A percentile compares a stretch with the other conserved stretches of the same genome.
Evolutionary conservation across 768 basidiomycete species (phyloP).

Genomic region (Pholiota conissans): DNA sequence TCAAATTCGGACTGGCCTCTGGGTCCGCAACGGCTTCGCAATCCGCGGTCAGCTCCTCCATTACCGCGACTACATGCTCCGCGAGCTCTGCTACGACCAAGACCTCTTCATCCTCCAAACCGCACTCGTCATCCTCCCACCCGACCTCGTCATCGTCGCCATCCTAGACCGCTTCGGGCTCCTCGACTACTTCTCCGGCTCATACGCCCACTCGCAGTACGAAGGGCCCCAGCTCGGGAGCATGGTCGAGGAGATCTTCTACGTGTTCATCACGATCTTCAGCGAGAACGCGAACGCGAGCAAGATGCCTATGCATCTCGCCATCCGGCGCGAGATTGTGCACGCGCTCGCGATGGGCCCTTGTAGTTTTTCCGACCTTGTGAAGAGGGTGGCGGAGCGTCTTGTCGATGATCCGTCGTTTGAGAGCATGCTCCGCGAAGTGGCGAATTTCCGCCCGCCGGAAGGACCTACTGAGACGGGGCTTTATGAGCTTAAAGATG

Average conservation of each 20-base stretch:
- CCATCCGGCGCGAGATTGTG: slow-evolving; percentile 82
- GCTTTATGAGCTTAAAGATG: slow-evolving; percentile 85
- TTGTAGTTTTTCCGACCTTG: slow-evolving; percentile 86
- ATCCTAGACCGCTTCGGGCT: slow-evolving; percentile 91
- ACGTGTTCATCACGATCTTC: slow-evolving; percentile 83
- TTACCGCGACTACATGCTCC: slow-evolving; percentile 94
- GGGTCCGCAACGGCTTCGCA: slow-evolving; percentile 97
- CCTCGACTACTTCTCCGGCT: slow-evolving; percentile 74
- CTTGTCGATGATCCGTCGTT: slow-evolving; percentile 83
- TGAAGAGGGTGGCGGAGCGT: slow-evolving; percentile 88
- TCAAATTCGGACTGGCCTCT: slow-evolving; percentile 91
- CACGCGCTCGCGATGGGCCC: slow-evolving; percentile 89
- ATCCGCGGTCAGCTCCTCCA: slow-evolving; percentile 94
- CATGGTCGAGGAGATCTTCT: slow-evolving; percentile 92
- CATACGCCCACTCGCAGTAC: slow-evolving; percentile 54
- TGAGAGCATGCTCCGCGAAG: slow-evolving; percentile 72
- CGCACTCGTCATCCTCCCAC: slow-evolving; percentile 75
- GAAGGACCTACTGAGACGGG: slow-evolving; percentile 79
- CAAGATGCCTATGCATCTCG: slow-evolving; percentile 59
- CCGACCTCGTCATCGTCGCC: slow-evolving; percentile 76
- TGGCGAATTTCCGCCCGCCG: slow-evolving; percentile 82
- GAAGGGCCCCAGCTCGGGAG: slow-evolving; percentile 70
- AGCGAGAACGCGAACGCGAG: slow-evolving; percentile 79
- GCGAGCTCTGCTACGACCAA: slow-evolving; percentile 96
- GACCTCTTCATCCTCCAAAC: slow-evolving; percentile 89